phyloP scores from a whole-genome alignment of 2,329 filamentous ascomycete species.

The Scorias spongiosa region DNA sequence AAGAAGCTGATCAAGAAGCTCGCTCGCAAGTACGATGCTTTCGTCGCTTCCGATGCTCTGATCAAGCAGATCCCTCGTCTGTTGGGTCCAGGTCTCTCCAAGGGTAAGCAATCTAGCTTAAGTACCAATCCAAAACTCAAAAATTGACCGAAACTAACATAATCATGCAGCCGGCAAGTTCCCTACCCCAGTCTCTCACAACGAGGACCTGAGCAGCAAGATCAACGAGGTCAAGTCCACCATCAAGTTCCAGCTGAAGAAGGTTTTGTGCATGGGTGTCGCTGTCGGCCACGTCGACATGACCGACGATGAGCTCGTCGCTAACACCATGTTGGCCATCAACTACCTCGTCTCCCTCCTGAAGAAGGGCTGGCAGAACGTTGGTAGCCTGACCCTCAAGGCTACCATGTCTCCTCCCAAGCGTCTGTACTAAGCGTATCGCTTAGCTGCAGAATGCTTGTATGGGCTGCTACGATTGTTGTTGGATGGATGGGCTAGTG shows the following conservation, averaged over 20 bases:
- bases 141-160: slow-evolving; percentile 14
- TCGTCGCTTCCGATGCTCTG: slow-evolving; percentile 88
- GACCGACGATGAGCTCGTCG: slow-evolving; percentile 87
- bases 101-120: slow-evolving; percentile 55
- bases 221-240: slow-evolving; percentile 99
- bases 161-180: slow-evolving; percentile 77
- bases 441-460: slow-evolving; percentile 3
- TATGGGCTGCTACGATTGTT: slow-evolving; percentile 13
- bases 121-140: too few relatives aligned
- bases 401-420: slow-evolving; percentile 98
- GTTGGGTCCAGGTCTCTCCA: slow-evolving; percentile 93
- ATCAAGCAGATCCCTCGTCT: slow-evolving; percentile 99
- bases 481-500: slow-evolving; percentile 7
- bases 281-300: slow-evolving; percentile 98
- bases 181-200: slow-evolving; percentile 94
- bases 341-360: slow-evolving; percentile 99
- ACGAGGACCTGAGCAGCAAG: slow-evolving; percentile 84
- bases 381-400: slow-evolving; percentile 99
- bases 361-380: slow-evolving; percentile 99
- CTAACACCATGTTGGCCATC: slow-evolving; percentile 99
- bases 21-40: slow-evolving; percentile 99
- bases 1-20: slow-evolving; percentile 99
- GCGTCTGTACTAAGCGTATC: slow-evolving; percentile 69
- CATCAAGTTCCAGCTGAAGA: slow-evolving; percentile 99
- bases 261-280: slow-evolving; percentile 99